Evolutionary conservation across 2,329 filamentous ascomycete species (phyloP), one percentile per base, ranked within the genome.

Genomic region (Ophiostoma populinum): DNA sequence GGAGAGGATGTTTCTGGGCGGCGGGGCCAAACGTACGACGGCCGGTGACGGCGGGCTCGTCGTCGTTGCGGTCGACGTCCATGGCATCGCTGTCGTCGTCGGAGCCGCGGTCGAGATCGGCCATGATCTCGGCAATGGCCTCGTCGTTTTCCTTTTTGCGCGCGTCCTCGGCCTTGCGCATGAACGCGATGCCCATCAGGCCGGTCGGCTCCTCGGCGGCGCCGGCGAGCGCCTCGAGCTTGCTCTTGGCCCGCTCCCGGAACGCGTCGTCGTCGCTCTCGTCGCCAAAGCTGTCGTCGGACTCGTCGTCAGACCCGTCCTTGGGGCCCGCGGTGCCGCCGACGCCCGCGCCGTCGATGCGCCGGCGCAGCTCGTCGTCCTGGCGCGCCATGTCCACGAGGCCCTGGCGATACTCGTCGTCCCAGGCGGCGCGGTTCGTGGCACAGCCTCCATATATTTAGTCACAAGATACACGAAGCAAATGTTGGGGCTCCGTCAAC

Each of bases 131-230:
- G 27, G 63, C 65, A 10, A 82, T 59, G 38, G 82, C 70, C 37
- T 80, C 78, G 46, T 93, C 81, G 45, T 95, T 94, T 38, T 74
- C 69, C 42, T 39, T 27, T 15, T 70, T 63, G 5, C 72, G 75
- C 24, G 74, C 65, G 19, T 77, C 79, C 49, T 94, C 86, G 2
- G 85, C 82, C 45, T 78, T 83, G 47, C 78, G 74, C 90, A 98
- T 95, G 52, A 98, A 98, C 41, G 82, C 81, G 77, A 98, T 83
- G 34, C 70, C 68, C 55, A 81, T 74, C 6, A 98, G 59, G 10
- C 39, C 39, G 46, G 72, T 77, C 11, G 76, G 75, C 45, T 68
- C 63, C 0, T 69, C 68, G 13, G 57, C 58, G 16, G 16, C 10
- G 3, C 4, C 42, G 6, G 62, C 45, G 42, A 62, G 45, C 41